Evolutionary conservation across 2,329 filamentous ascomycete species (phyloP).

Genomic region (Myriosclerotinia scirpicola): DNA sequence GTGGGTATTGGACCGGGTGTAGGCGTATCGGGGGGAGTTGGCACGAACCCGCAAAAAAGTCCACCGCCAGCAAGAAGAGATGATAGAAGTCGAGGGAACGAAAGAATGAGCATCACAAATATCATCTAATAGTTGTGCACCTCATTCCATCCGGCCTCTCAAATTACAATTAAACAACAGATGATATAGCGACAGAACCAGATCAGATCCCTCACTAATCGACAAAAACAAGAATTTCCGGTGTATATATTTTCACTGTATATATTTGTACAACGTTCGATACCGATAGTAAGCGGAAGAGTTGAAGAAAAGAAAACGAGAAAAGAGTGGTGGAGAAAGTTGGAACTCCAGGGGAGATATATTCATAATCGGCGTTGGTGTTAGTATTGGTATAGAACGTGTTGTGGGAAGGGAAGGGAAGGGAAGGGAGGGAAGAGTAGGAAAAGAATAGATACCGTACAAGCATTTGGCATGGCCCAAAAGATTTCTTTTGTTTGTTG

Average conservation of each 20-base stretch:
- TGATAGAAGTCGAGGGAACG: conserved; percentile 30
- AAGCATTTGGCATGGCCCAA: background rate
- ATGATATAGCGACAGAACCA: no score
- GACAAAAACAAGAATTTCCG: background rate
- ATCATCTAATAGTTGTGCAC: conserved; percentile 29
- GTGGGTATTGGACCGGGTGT: conserved; percentile 18
- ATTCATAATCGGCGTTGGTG: no score
- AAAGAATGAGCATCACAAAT: conserved; percentile 39
- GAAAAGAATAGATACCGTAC: background rate
- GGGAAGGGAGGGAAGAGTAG: no score
- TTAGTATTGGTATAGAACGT: no score
- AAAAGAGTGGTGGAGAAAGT: no score
- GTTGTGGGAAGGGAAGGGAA: no score
- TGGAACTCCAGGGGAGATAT: no score
- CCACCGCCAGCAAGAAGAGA: background rate
- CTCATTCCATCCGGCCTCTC: background rate
- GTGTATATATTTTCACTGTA: background rate
- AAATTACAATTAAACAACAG: no score
- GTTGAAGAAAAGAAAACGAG: no score
- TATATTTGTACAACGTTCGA: no score
- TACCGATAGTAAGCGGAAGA: no score
- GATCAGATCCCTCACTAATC: background rate
- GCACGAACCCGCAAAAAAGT: background rate
- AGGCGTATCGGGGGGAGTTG: conserved; percentile 8
- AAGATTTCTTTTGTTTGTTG: background rate